Conservation (phyloP, 2,329 filamentous ascomycete genomes). For the Thielaviopsis punctulata region DNA sequence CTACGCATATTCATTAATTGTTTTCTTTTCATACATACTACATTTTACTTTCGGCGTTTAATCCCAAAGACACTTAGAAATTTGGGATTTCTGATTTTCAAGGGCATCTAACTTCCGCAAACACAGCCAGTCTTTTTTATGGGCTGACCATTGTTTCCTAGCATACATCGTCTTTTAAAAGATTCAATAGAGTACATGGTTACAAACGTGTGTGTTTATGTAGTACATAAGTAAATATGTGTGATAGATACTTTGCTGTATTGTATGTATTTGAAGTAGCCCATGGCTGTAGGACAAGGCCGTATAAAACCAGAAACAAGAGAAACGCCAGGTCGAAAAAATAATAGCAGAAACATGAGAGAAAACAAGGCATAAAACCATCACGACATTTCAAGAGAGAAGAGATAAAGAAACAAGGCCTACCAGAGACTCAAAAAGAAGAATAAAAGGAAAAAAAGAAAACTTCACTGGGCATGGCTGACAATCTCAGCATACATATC, state of each 20-base stretch:
- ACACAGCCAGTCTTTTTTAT: too few species aligned
- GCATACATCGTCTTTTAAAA: background rate
- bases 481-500: constrained; percentile 85
- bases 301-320: too few species aligned
- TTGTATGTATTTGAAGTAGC: background rate
- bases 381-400: too few species aligned
- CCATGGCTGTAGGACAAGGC: too few species aligned
- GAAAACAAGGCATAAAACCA: too few species aligned
- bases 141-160: background rate
- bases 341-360: background rate
- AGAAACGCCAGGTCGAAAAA: background rate
- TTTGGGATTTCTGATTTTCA: background rate
- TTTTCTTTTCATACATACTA: background rate
- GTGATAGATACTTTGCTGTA: too few species aligned
- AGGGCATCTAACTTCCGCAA: too few species aligned
- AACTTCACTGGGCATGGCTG: constrained; percentile 53
- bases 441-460: background rate
- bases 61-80: background rate
- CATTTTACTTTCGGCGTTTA: background rate
- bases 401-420: background rate
- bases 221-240: background rate
- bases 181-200: background rate
- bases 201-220: background rate
- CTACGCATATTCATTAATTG: background rate
- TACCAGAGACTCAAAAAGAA: background rate